phyloP scores from a whole-genome alignment of 305 asterid genomes.

The Fraxinus dipetala region DNA sequence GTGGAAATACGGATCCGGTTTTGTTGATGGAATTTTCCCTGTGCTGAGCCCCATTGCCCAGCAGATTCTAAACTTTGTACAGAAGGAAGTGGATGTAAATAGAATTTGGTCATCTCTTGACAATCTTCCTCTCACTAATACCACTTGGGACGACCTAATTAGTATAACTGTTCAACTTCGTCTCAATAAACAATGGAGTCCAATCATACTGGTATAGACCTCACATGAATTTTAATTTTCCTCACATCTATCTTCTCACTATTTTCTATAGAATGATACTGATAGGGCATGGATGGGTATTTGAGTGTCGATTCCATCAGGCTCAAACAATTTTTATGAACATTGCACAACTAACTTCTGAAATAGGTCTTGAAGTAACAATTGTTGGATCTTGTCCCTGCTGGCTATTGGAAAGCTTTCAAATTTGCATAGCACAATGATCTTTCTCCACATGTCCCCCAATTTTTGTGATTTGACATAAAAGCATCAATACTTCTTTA shows the following conservation, averaged over 20 bases:
- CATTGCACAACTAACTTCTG: neutral
- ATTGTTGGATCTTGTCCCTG: neutral
- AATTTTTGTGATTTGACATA: neutral
- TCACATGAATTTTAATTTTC: neutral
- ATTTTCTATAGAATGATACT: neutral
- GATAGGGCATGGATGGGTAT: neutral
- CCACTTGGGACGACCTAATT: constrained; percentile 77
- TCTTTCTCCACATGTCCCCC: neutral
- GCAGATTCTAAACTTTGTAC: constrained; percentile 58
- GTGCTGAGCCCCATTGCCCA: constrained; percentile 76
- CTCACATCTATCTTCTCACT: neutral
- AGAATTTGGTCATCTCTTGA: constrained; percentile 64
- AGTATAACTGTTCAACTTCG: constrained; percentile 77
- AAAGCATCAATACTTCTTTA: neutral
- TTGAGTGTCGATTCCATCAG: neutral
- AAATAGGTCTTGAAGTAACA: neutral
- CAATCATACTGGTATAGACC: constrained; percentile 51
- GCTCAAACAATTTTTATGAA: neutral
- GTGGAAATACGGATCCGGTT: constrained; percentile 93
- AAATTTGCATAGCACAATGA: neutral
- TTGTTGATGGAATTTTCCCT: constrained; percentile 84
- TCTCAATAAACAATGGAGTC: constrained; percentile 69
- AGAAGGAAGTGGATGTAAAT: constrained; percentile 43
- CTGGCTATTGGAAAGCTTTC: neutral
- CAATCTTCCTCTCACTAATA: constrained; percentile 59